Percentiles rank a stretch among this genome's conserved stretches.
Evolutionary conservation across 1,284 basidiomycete species (phyloP).

Genomic region (Boletus mariae): DNA sequence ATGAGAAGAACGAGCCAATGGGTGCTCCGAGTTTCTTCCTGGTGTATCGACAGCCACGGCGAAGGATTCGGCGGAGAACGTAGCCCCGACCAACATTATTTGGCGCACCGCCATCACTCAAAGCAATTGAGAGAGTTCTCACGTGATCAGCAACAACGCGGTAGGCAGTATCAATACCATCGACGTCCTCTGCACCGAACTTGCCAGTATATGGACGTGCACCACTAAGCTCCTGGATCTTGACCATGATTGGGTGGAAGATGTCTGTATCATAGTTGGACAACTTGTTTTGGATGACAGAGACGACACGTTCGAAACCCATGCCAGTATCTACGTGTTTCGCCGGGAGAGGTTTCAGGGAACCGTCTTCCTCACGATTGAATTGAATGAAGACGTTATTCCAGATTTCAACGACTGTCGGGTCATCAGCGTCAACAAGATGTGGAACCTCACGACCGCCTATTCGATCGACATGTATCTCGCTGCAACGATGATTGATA

Average conservation of each 20-base stretch:
- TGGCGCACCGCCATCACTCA: constrained; percentile 95
- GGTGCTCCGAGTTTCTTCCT: constrained; percentile 93
- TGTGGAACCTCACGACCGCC: constrained; percentile 89
- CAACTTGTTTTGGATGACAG: constrained; percentile 84
- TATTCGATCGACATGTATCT: constrained; percentile 96
- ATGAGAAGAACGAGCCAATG: constrained; percentile 95
- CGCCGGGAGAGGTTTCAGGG: constrained; percentile 78
- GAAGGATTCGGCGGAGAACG: constrained; percentile 88
- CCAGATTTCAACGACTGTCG: constrained; percentile 97
- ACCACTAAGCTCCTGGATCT: constrained; percentile 87
- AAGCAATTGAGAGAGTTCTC: constrained; percentile 90
- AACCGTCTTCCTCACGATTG: constrained; percentile 90
- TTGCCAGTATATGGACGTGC: constrained; percentile 86
- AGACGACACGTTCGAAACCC: constrained; percentile 98
- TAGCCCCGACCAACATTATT: constrained; percentile 97
- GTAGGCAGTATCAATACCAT: constrained; percentile 97
- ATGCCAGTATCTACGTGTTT: constrained; percentile 99
- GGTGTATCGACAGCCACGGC: constrained; percentile 91
- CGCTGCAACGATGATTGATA: constrained; percentile 44
- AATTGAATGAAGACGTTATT: constrained; percentile 99
- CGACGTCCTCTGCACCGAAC: constrained; percentile 89
- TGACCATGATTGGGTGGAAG: constrained; percentile 86
- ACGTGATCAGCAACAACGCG: constrained; percentile 97
- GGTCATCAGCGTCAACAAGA: constrained; percentile 94
- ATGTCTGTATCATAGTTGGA: constrained; percentile 99